Base-by-base conservation (phyloP, 1,284 basidiomycete species). In the Porogramme epimiltina region DNA sequence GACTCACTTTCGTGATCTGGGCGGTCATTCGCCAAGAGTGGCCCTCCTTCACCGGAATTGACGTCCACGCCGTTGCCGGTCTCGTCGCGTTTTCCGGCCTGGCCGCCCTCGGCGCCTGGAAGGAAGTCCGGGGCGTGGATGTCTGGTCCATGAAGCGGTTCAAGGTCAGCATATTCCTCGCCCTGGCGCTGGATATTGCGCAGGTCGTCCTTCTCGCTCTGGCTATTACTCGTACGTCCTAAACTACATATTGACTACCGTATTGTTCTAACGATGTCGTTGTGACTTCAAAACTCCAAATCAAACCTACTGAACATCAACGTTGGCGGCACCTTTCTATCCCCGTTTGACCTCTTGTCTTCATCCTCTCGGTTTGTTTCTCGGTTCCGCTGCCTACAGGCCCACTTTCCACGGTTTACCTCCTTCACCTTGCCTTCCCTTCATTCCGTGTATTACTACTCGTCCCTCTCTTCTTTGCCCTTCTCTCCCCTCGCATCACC, bases 61-160 rank as follows among this genome's bases (percentile, higher is more conserved):
- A 90, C 62, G 69, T 86, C 56, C 85, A 81, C 52, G 76, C 88
- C 25, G 63, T 91, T 44, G 65, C 85, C 31, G 87, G 89, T 55
- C 75, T 92, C 42, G 63, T 81, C 28, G 84, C 82, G 5, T 89
- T 87, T 59, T 74, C 82, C 34, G 82, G 85, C 31, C 69, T 91
- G 46, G 87, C 87, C 15, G 80, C 83, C 16, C 70, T 91, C 23
- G 87, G 87, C 11, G 78, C 86, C 5, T 91, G 84, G 81, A 89
- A 91, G 68, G 87, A 91, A 53, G 71, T 88, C 45, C 77, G 81
- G 25, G 87, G 87, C 31, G 76, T 85, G 34, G 73, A 82, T 38
- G 81, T 91, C 25, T 92, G 90, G 90, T 78, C 76, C 26, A 65
- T 82, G 58, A 79, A 67, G 55, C 77, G 84, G 34, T 67, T 90